phyloP scores from a whole-genome alignment of 164 flowering plant genomes.

The Buxus sempervirens region DNA sequence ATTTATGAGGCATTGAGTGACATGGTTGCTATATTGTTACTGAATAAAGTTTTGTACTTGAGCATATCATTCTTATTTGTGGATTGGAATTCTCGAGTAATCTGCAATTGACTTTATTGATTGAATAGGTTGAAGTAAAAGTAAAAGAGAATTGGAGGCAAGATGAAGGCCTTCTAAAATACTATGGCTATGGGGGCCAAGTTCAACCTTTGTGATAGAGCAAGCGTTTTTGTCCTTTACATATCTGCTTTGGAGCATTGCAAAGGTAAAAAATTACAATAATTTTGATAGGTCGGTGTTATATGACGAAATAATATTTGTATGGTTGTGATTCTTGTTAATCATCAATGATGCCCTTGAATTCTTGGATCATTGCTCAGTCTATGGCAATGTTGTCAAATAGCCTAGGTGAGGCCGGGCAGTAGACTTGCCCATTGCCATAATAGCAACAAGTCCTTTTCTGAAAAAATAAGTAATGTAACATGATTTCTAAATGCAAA shows the following conservation, averaged over 20 bases:
- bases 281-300: not conserved
- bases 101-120: not conserved
- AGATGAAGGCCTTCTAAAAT: constrained; percentile 84
- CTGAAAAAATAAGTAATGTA: too few species aligned
- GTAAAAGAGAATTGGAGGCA: constrained; percentile 93
- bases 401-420: too few species aligned
- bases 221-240: not conserved
- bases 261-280: not conserved
- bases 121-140: constrained; percentile 75
- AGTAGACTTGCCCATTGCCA: too few species aligned
- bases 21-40: not conserved
- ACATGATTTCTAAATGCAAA: too few species aligned
- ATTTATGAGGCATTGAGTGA: too few species aligned
- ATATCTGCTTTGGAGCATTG: not conserved
- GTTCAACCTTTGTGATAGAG: constrained; percentile 44
- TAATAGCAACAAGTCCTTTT: too few species aligned
- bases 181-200: constrained; percentile 87
- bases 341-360: not conserved
- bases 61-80: not conserved
- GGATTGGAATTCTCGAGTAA: not conserved
- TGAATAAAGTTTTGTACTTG: not conserved
- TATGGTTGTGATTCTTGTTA: not conserved
- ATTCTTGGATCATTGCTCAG: not conserved
- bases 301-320: not conserved
- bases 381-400: too few species aligned